Conservation (phyloP, 2,329 filamentous ascomycete species). For the Hymenoscyphus infarciens region DNA sequence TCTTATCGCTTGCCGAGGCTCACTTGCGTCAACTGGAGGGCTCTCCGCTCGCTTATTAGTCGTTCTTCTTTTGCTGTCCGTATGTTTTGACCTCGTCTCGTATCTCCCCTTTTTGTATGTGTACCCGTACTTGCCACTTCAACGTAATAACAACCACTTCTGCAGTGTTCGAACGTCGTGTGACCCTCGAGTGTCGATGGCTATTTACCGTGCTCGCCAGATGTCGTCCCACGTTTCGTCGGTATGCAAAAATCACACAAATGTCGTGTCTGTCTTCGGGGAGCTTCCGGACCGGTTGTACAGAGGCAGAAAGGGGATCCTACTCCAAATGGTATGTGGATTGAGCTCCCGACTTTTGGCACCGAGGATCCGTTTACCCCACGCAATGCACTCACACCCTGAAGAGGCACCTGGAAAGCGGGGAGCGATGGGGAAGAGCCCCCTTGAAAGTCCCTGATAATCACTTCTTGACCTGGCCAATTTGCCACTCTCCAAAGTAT, state of each 20-base stretch:
- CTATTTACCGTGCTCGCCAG: background rate
- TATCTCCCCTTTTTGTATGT: background rate
- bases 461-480: background rate
- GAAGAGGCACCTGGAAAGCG: background rate
- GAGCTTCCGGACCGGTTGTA: conserved; percentile 3
- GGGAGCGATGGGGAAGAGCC: background rate
- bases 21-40: background rate
- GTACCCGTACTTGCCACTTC: background rate
- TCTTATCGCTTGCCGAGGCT: conserved; percentile 4
- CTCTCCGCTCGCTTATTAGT: background rate
- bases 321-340: background rate
- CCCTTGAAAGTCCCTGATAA: conserved; percentile 3
- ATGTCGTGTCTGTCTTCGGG: conserved; percentile 10
- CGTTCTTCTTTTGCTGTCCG: background rate
- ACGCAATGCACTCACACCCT: conserved; percentile 8
- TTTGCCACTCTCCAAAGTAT: background rate
- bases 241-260: background rate
- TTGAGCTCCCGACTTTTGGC: background rate
- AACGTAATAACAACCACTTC: background rate
- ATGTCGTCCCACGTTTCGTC: conserved; percentile 7
- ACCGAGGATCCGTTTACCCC: background rate
- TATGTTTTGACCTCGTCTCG: too few species aligned
- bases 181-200: background rate
- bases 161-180: background rate
- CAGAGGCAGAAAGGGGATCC: background rate